These are phyloP conservation scores for Solanum lycopersicoides DNA, from an alignment of 257 asterid genomes.

Conservation along the genomic window DNA sequence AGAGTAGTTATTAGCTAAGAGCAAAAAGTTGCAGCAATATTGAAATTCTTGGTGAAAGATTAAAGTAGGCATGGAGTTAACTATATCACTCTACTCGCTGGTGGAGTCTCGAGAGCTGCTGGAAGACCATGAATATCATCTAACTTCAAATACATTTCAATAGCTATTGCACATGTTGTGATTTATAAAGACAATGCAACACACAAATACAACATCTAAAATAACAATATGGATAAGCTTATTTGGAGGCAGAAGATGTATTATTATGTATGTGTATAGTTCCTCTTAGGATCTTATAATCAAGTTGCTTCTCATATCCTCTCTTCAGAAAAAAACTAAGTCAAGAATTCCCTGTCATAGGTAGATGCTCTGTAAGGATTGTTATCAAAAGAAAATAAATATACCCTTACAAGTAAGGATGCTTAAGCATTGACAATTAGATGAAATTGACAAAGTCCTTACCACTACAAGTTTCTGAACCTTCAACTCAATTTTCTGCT, in stretches of 20 bases:
- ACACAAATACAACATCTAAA: not conserved
- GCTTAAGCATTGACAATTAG: not conserved
- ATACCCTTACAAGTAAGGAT: not conserved
- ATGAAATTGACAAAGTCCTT: slow-evolving; percentile 3
- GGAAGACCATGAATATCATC: not conserved
- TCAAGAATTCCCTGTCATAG: not conserved
- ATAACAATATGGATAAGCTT: not conserved
- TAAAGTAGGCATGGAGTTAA: not conserved
- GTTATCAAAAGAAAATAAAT: not conserved
- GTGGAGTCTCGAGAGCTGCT: not conserved
- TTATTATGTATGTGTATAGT: not conserved
- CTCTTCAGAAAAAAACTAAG: not conserved
- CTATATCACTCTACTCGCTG: not conserved
- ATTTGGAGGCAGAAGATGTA: not conserved
- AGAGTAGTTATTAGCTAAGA: not conserved
- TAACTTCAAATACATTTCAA: not conserved
- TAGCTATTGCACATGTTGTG: not conserved
- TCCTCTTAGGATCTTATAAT: not conserved
- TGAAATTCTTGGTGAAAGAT: not conserved
- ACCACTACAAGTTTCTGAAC: slow-evolving; percentile 83
- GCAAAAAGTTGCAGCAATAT: not conserved
- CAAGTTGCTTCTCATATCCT: not conserved
- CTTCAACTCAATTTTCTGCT: slow-evolving; percentile 84
- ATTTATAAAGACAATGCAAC: not conserved
- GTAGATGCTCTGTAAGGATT: not conserved